phyloP scores from a whole-genome alignment of 1,284 basidiomycete species.

The Phenoliferia sp. region DNA sequence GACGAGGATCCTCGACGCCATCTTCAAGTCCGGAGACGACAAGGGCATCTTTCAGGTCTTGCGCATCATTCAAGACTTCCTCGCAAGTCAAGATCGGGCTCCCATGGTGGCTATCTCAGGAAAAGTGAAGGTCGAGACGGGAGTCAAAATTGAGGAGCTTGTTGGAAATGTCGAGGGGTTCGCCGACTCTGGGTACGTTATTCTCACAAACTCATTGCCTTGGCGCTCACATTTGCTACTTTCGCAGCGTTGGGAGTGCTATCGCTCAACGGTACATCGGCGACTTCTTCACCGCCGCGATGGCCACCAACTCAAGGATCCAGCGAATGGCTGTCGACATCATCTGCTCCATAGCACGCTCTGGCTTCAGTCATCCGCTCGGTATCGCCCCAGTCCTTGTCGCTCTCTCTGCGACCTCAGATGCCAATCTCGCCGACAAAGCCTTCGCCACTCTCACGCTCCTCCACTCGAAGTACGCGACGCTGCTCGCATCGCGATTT shows the following conservation, averaged over 20 bases:
- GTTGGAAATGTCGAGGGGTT: conserved; percentile 91
- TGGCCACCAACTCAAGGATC: conserved; percentile 57
- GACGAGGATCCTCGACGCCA: conserved; percentile 77
- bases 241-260: conserved; percentile 75
- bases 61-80: conserved; percentile 83
- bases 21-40: conserved; percentile 59
- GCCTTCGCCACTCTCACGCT: conserved; percentile 76
- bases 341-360: conserved; percentile 83
- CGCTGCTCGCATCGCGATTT: conserved; percentile 80
- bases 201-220: not conserved
- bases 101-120: not conserved
- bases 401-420: conserved; percentile 80
- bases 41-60: conserved; percentile 62
- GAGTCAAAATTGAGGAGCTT: conserved; percentile 52
- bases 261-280: conserved; percentile 86
- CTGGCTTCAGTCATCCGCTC: conserved; percentile 91
- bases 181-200: conserved; percentile 82
- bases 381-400: conserved; percentile 87
- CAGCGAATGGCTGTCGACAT: conserved; percentile 87
- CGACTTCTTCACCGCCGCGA: conserved; percentile 72
- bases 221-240: not conserved
- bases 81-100: conserved; percentile 51
- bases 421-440: conserved; percentile 58
- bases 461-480: conserved; percentile 82
- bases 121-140: conserved; percentile 45